phyloP scores from a whole-genome alignment of 1,284 basidiomycete species.

The Cystobasidiaceae sp. region DNA sequence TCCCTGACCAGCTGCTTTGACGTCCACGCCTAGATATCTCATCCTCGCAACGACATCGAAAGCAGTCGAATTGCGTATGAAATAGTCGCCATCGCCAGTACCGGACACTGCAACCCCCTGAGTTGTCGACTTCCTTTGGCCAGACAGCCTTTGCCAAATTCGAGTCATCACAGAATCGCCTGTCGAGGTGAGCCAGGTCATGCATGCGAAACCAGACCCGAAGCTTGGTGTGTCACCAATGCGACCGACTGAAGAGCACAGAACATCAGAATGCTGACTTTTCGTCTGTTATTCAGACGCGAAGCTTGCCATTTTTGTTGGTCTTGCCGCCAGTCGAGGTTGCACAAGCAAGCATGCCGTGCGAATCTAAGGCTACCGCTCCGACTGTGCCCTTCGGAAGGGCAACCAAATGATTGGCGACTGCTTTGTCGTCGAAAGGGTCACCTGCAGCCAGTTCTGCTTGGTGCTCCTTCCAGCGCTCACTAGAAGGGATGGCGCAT shows the following conservation, averaged over 20 bases:
- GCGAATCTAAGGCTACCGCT: slow-evolving; percentile 67
- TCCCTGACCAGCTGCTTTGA: slow-evolving; percentile 55
- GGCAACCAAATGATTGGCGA: slow-evolving; percentile 53
- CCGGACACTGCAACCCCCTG: slow-evolving; percentile 69
- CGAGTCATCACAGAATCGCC: slow-evolving; percentile 49
- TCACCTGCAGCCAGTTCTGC: slow-evolving; percentile 64
- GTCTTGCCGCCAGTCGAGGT: slow-evolving; percentile 76
- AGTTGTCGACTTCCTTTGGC: slow-evolving; percentile 37
- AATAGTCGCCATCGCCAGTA: slow-evolving; percentile 78
- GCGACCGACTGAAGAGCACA: slow-evolving; percentile 58
- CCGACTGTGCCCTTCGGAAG: slow-evolving; percentile 72
- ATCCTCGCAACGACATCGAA: slow-evolving; percentile 63
- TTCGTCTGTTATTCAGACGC: background rate
- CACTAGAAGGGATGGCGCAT: slow-evolving; percentile 23
- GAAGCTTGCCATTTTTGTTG: slow-evolving; percentile 55
- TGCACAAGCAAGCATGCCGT: slow-evolving; percentile 64
- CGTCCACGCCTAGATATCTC: slow-evolving; percentile 56
- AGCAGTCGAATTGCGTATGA: slow-evolving; percentile 64
- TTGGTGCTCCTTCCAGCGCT: slow-evolving; percentile 67
- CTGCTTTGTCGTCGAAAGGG: slow-evolving; percentile 50
- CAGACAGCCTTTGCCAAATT: slow-evolving; percentile 48
- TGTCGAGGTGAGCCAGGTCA: slow-evolving; percentile 58
- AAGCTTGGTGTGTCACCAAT: slow-evolving; percentile 73
- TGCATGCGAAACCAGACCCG: slow-evolving; percentile 74
- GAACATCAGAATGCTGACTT: background rate